These are phyloP conservation scores for Heimioporus retisporus DNA, from an alignment of 1,284 basidiomycete species.

Conservation along the genomic window DNA sequence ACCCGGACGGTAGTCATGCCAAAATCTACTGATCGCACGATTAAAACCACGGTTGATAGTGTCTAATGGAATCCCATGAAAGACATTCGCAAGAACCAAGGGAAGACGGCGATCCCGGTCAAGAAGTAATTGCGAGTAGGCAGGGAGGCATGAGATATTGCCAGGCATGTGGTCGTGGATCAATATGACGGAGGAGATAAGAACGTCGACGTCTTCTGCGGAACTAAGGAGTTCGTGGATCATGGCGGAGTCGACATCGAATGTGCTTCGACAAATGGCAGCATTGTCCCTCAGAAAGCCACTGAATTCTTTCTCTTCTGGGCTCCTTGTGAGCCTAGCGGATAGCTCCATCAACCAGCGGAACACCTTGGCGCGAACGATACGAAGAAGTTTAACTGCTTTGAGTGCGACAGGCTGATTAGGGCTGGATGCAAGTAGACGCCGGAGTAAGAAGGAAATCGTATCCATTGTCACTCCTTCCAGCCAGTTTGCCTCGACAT, in stretches of 20 bases:
- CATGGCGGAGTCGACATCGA: slow-evolving; percentile 43
- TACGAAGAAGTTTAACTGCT: slow-evolving; percentile 38
- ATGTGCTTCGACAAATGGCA: slow-evolving; percentile 54
- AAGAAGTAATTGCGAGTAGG: slow-evolving; percentile 26
- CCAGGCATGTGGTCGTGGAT: slow-evolving; percentile 24
- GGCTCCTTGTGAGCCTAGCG: slow-evolving; percentile 28
- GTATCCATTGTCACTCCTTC: slow-evolving; percentile 20
- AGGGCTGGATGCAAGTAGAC: slow-evolving; percentile 9
- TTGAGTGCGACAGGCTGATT: neutral
- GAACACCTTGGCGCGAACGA: slow-evolving; percentile 43
- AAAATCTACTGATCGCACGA: neutral
- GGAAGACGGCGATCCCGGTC: slow-evolving; percentile 41
- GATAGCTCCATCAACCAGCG: slow-evolving; percentile 49
- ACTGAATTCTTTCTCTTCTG: slow-evolving; percentile 37
- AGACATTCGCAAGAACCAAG: slow-evolving; percentile 32
- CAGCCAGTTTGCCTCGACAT: slow-evolving; percentile 50
- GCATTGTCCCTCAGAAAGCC: slow-evolving; percentile 46
- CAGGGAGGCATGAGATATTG: neutral
- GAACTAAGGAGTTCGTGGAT: slow-evolving; percentile 29
- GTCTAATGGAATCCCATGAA: neutral
- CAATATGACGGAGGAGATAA: slow-evolving; percentile 49
- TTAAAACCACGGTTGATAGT: neutral
- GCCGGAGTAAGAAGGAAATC: slow-evolving; percentile 19
- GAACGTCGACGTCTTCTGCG: slow-evolving; percentile 37
- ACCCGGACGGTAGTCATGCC: neutral